Conservation (phyloP, 2,329 filamentous ascomycete species). For the Metarhizium robertsii region DNA sequence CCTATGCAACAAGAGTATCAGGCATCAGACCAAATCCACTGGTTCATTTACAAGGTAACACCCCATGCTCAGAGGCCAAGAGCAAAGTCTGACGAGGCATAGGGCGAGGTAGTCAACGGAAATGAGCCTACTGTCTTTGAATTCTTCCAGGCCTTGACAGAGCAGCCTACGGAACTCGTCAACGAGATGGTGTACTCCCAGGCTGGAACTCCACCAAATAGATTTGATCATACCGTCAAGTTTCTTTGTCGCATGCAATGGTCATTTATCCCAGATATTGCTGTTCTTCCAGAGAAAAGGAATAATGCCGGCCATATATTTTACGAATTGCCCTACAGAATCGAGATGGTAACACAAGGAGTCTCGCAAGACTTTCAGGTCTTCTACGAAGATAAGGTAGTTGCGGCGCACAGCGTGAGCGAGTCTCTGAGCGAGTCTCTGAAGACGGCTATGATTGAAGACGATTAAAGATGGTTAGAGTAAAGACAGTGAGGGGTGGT, state of each 20-base stretch:
- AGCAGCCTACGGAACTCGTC: not conserved
- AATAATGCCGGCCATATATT: not conserved
- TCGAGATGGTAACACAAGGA: not conserved
- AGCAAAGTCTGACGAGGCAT: not conserved
- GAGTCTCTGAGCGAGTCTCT: not conserved
- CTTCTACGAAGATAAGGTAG: not conserved
- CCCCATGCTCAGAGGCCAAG: not conserved
- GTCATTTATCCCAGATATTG: not conserved
- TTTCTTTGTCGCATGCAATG: not conserved
- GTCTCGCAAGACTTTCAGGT: not conserved
- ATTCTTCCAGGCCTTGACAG: not conserved
- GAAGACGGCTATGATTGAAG: not conserved
- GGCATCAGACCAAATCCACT: conserved; percentile 13
- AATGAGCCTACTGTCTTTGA: not conserved
- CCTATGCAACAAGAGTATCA: not conserved
- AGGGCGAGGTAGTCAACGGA: not conserved
- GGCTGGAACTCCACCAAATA: not conserved
- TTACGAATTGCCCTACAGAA: not conserved
- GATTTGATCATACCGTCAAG: not conserved
- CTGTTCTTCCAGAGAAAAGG: not conserved
- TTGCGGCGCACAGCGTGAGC: not conserved
- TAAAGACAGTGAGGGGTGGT: too few species aligned
- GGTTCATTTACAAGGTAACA: conserved; percentile 15
- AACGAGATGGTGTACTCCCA: not conserved
- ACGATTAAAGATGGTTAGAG: too few species aligned